Base-by-base conservation (phyloP, 768 basidiomycete species). In the Leccinellum rugosiceps region DNA sequence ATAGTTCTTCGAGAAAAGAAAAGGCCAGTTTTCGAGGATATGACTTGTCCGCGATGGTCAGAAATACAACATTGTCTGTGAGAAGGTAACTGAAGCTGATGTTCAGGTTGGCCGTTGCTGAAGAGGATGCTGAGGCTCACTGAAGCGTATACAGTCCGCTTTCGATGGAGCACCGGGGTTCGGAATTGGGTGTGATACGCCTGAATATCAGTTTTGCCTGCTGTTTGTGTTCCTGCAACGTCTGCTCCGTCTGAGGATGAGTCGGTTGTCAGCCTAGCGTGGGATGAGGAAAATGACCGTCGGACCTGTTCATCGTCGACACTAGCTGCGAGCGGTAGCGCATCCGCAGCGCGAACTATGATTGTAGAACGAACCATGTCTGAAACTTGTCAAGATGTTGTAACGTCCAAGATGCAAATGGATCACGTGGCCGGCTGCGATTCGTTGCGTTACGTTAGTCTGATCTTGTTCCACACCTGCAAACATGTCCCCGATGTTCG, bases 21-120 rank as follows among this genome's bases (percentile, higher is more conserved):
- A 99, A 99, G 1, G 94, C 94, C 32, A 98, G 84, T 74, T 98
- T 98, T 58, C 96, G 82, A 21, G 94, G 94, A 76, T 98, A 98
- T 4, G 94, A 95, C 72, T 94, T 93, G 78, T 98, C 97, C 35
- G 94, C 87, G 70, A 99, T 93, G 57, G 91, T 88, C 62, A 98
- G 81, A 76, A 94, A 99, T 53, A 96, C 90, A 58, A 98, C 94
- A 76, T 94, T 93, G 67, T 95, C 89, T 44, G 84, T 73, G 64
- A 99, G 96, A 64, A 98, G 86, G 80, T 99, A 99, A 76, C 96
- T 98, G 45, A 8, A 64, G 64, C 28, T 4, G 48, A 31, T 51
- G 50, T 60, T 57, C 61, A 57, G 51, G 55, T 41, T 43, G 46
- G 35, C 32, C 41, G 28, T 52, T 21, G n/a, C 19, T 23, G 30